Conservation (phyloP, 108 stramenopile genomes). For the Cyclotella sp. region DNA sequence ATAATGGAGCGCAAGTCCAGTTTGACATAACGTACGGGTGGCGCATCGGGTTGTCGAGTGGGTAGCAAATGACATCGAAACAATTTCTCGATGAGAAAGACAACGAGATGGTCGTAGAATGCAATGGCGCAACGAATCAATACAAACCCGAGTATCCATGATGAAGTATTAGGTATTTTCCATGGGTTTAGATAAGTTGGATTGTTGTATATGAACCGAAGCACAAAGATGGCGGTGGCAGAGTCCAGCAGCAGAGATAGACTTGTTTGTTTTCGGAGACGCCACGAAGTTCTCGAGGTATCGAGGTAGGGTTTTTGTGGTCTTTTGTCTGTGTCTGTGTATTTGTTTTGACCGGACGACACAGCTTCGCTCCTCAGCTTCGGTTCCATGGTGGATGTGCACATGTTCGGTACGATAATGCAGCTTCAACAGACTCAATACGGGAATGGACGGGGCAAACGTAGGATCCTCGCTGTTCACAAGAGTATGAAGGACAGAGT, state of each 20-base stretch:
- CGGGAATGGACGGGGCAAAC: no score
- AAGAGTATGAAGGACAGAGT: no score
- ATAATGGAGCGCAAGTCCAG: slow-evolving; percentile 61
- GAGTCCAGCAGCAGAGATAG: slow-evolving; percentile 57
- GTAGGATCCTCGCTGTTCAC: no score
- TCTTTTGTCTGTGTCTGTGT: neutral
- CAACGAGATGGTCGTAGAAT: slow-evolving; percentile 75
- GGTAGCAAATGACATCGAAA: slow-evolving; percentile 59
- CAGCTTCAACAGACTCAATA: no score
- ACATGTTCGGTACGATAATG: slow-evolving; percentile 8
- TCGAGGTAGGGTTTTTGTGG: neutral
- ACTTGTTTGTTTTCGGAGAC: slow-evolving; percentile 37
- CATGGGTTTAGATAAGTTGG: slow-evolving; percentile 72
- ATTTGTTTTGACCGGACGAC: neutral
- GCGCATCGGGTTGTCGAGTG: slow-evolving; percentile 61
- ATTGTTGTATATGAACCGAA: slow-evolving; percentile 45
- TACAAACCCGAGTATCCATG: slow-evolving; percentile 59
- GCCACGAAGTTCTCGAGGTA: slow-evolving; percentile 25
- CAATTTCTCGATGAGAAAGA: slow-evolving; percentile 57
- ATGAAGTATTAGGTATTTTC: slow-evolving; percentile 42
- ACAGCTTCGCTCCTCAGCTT: neutral
- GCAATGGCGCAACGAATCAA: slow-evolving; percentile 62
- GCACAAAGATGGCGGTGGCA: slow-evolving; percentile 46
- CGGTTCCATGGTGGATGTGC: slow-evolving; percentile 1
- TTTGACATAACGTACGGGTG: slow-evolving; percentile 58